Evolutionary conservation across 106 monocot genomes (phyloP).

Genomic region (Apostasia shenzhenica): DNA sequence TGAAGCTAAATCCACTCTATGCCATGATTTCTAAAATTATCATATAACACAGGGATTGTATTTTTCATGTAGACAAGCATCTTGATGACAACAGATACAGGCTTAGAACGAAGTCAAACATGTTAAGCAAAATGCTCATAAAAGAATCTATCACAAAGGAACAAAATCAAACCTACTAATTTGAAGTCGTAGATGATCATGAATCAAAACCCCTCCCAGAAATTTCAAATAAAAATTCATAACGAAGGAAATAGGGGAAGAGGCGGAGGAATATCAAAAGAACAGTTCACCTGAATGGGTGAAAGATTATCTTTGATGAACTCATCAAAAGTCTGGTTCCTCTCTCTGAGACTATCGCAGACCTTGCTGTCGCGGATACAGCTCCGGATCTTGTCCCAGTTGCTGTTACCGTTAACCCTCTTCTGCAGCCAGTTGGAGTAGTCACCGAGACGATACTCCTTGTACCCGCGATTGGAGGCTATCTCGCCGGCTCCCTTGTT

Average conservation of each 20-base stretch:
- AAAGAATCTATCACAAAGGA: too few relatives aligned
- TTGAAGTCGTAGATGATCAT: too few relatives aligned
- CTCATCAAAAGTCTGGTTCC: conserved; percentile 27
- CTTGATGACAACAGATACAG: too few relatives aligned
- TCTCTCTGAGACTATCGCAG: conserved; percentile 37
- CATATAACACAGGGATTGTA: too few relatives aligned
- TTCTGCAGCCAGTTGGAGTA: conserved; percentile 64
- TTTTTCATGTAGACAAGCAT: too few relatives aligned
- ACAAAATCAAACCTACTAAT: too few relatives aligned
- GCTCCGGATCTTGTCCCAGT: conserved; percentile 55
- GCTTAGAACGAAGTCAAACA: too few relatives aligned
- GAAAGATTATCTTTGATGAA: conserved; percentile 47
- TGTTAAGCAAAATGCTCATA: too few relatives aligned
- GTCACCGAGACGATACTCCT: conserved; percentile 56
- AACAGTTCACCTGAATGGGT: conserved; percentile 40
- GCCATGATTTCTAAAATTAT: too few relatives aligned
- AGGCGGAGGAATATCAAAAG: not conserved
- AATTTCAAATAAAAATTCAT: not conserved
- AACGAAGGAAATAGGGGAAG: not conserved
- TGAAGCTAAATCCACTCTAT: too few relatives aligned
- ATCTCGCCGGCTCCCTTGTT: conserved; percentile 45
- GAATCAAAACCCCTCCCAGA: not conserved
- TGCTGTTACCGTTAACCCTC: conserved; percentile 23
- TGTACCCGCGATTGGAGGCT: conserved; percentile 42
- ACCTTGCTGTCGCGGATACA: conserved; percentile 43